Evolutionary conservation across 108 stramenopile species (phyloP).

Genomic region (Thalassiosira profunda): DNA sequence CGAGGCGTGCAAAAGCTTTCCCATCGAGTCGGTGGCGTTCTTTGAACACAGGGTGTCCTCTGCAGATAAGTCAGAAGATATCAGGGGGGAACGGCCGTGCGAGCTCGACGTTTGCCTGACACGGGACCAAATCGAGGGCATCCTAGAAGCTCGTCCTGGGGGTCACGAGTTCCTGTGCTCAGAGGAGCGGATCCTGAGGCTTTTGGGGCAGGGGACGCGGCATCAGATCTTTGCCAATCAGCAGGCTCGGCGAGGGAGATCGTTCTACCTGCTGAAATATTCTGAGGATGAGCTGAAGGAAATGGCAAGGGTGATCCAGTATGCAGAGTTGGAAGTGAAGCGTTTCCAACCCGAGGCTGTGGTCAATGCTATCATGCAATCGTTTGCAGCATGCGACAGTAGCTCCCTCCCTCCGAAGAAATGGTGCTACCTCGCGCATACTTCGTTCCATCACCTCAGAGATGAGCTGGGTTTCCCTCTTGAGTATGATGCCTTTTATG

Average conservation of each 20-base stretch:
- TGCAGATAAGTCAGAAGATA: not conserved
- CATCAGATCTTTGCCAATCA: not conserved
- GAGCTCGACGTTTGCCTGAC: not conserved
- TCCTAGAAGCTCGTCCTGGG: constrained; percentile 7
- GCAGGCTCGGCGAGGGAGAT: no score
- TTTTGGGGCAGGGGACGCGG: not conserved
- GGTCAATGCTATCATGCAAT: not conserved
- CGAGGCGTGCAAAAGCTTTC: not conserved
- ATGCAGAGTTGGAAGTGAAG: not conserved
- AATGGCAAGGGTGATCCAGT: not conserved
- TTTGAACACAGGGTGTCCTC: not conserved
- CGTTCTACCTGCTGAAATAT: not conserved
- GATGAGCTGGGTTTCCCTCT: no score
- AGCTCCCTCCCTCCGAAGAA: no score
- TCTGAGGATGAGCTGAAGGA: not conserved
- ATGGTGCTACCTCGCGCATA: no score
- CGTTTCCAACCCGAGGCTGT: not conserved
- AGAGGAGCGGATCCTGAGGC: not conserved
- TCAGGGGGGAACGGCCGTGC: not conserved
- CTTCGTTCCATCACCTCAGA: no score
- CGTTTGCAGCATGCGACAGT: no score
- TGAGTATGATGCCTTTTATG: no score
- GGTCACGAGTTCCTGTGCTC: not conserved
- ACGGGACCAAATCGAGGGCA: not conserved
- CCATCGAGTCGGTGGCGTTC: not conserved